Percentiles rank a stretch among this genome's conserved stretches.
Conservation (phyloP, 139 green algal genomes). For the Raphidocelis subcapitata region DNA sequence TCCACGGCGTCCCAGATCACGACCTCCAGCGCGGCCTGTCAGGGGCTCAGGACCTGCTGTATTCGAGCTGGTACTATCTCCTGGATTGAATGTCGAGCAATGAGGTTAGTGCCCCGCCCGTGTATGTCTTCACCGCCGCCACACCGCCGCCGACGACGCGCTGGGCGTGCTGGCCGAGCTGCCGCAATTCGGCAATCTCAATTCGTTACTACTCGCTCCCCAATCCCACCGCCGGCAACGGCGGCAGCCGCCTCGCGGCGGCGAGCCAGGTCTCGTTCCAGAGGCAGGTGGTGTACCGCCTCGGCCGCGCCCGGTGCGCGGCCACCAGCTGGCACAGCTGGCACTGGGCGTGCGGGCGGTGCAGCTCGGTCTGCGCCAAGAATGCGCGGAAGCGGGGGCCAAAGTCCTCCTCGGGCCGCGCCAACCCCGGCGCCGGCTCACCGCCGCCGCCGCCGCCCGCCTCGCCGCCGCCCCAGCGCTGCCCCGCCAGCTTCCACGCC, state of each 20-base stretch:
- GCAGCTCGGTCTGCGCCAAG: background rate
- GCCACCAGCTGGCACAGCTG: constrained; percentile 12
- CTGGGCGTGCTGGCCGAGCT: no score
- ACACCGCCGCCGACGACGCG: no score
- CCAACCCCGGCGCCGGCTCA: background rate
- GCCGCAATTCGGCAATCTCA: no score
- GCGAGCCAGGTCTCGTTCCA: constrained; percentile 13
- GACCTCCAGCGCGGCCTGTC: no score
- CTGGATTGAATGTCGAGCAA: no score
- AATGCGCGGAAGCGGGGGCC: constrained; percentile 1
- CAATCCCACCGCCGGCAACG: no score
- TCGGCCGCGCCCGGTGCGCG: background rate
- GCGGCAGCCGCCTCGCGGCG: background rate
- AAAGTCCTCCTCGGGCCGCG: constrained; percentile 11
- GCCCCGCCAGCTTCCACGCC: constrained; percentile 23
- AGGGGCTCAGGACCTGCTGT: no score
- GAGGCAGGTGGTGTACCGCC: constrained; percentile 21
- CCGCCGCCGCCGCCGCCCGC: background rate
- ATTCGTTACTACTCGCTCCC: no score
- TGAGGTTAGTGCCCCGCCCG: no score
- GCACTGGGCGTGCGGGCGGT: constrained; percentile 1
- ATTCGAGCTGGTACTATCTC: no score
- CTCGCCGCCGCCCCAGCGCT: background rate
- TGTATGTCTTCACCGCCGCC: no score
- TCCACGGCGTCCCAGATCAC: no score